Evolutionary conservation across 192 early-diverging fungal species (phyloP).

Genomic region (Rhizophagus sp.): DNA sequence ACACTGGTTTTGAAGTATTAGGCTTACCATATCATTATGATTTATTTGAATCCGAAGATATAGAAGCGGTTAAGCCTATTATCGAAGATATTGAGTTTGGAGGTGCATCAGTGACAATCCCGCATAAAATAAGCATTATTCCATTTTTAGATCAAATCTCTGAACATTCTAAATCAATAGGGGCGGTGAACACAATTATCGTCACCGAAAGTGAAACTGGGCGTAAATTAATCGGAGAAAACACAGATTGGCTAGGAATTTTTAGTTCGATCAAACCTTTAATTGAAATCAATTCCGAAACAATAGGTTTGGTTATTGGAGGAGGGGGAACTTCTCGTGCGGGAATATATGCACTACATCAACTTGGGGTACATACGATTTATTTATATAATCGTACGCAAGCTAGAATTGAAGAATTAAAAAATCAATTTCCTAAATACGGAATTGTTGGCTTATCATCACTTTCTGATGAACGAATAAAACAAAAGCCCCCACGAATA

Average conservation of each 20-base stretch:
- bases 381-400: constrained; percentile 87
- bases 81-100: constrained; percentile 70
- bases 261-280: constrained; percentile 57
- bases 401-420: constrained; percentile 69
- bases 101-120: constrained; percentile 95
- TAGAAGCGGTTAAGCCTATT: constrained; percentile 55
- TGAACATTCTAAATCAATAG: constrained; percentile 79
- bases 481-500: constrained; percentile 31
- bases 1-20: constrained; percentile 82
- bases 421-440: constrained; percentile 56
- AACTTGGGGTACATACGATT: constrained; percentile 66
- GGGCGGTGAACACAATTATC: constrained; percentile 93
- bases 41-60: constrained; percentile 68
- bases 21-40: constrained; percentile 85
- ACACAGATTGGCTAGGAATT: constrained; percentile 97
- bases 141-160: constrained; percentile 70
- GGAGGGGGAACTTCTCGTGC: constrained; percentile 94
- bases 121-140: constrained; percentile 89
- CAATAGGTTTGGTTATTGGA: constrained; percentile 81
- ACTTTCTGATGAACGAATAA: constrained; percentile 43
- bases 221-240: constrained; percentile 75
- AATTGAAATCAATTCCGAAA: constrained; percentile 33
- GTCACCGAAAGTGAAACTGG: constrained; percentile 37
- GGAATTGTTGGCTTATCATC: constrained; percentile 46
- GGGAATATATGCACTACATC: constrained; percentile 81